These are phyloP conservation scores for Neofusicoccum cordaticola DNA, from an alignment of 2,329 filamentous ascomycete species.

Conservation along the genomic window DNA sequence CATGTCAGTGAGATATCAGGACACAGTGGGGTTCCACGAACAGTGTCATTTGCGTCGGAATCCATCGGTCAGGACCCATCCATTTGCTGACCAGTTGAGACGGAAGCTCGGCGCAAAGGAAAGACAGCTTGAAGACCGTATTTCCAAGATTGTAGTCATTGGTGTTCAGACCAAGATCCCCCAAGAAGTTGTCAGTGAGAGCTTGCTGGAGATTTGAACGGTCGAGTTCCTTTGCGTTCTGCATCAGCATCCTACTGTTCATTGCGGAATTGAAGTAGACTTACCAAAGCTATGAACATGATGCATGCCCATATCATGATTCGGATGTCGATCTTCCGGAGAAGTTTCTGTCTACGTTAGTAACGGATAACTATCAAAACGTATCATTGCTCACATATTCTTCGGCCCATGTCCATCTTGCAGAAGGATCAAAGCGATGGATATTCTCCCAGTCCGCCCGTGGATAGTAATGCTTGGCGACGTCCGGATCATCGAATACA, in stretches of 20 bases:
- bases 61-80: conserved; percentile 36
- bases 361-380: neutral
- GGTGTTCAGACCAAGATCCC: conserved; percentile 24
- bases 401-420: conserved; percentile 28
- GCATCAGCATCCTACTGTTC: too few species aligned
- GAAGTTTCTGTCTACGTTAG: conserved; percentile 19
- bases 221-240: conserved; percentile 25
- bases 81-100: conserved; percentile 27
- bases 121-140: conserved; percentile 24
- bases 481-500: conserved; percentile 21
- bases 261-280: neutral
- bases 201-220: conserved; percentile 25
- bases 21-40: too few species aligned
- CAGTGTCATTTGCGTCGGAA: conserved; percentile 41
- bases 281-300: conserved; percentile 48
- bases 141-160: conserved; percentile 27
- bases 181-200: conserved; percentile 25
- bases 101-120: conserved; percentile 26
- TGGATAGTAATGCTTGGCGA: conserved; percentile 19
- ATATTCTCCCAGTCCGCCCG: conserved; percentile 26
- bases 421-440: conserved; percentile 24
- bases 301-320: conserved; percentile 42
- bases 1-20: too few species aligned
- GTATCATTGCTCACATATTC: conserved; percentile 10
- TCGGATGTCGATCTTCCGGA: conserved; percentile 32